Conservation (phyloP, 106 monocot genomes). For the Xerophyta viscosa region DNA sequence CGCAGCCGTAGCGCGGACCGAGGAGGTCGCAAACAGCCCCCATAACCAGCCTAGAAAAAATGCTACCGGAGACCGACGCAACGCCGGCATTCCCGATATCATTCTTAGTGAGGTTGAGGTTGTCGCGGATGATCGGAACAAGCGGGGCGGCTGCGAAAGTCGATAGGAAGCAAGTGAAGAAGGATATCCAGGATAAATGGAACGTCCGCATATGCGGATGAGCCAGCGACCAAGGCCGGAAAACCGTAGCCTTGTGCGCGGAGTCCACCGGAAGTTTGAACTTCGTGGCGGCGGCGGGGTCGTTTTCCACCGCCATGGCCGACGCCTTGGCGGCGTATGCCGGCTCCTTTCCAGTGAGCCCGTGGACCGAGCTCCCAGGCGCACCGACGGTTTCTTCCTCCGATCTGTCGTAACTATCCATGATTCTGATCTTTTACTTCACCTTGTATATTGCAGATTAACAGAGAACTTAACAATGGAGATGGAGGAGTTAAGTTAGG, state of each 20-base stretch:
- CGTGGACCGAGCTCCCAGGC: constrained; percentile 39
- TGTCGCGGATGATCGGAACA: constrained; percentile 74
- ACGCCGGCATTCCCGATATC: constrained; percentile 75
- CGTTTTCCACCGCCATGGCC: not conserved
- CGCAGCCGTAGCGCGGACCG: constrained; percentile 70
- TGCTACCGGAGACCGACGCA: constrained; percentile 67
- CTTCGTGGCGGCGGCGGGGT: constrained; percentile 16
- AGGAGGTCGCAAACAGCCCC: constrained; percentile 63
- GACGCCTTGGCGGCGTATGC: constrained; percentile 12
- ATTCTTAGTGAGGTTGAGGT: constrained; percentile 44
- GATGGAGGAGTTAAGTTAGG: too few relatives aligned
- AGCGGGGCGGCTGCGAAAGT: constrained; percentile 74
- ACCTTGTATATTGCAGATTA: too few relatives aligned
- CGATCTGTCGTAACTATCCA: too few relatives aligned
- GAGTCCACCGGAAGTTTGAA: constrained; percentile 59
- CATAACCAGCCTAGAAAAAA: constrained; percentile 67
- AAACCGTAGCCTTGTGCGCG: constrained; percentile 56
- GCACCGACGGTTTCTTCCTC: constrained; percentile 9
- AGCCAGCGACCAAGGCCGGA: constrained; percentile 40
- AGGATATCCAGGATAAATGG: constrained; percentile 77
- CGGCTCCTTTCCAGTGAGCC: constrained; percentile 25
- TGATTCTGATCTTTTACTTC: too few relatives aligned
- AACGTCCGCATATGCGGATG: constrained; percentile 71
- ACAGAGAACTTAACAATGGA: too few relatives aligned
- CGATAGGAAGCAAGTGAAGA: constrained; percentile 76